A percentile compares a stretch with the other conserved stretches of the same genome.
Conservation (phyloP, 2,329 filamentous ascomycete species). For the Davidsoniella australis region DNA sequence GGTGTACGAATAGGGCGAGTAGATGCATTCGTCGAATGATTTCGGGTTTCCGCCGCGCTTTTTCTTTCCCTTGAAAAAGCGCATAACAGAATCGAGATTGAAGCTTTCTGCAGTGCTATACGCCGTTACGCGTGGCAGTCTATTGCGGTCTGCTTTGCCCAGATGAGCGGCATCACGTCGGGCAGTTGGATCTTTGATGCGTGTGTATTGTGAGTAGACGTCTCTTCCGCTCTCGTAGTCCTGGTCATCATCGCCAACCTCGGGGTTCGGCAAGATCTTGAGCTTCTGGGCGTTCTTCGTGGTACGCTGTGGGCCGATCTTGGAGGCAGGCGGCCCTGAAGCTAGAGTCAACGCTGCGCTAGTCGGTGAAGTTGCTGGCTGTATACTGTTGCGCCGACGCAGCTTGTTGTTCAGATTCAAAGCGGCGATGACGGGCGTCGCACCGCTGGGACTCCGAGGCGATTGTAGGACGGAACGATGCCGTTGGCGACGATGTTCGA, state of each 20-base stretch:
- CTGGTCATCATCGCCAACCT: constrained; percentile 54
- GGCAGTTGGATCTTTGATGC: constrained; percentile 92
- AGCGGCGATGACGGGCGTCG: constrained; percentile 50
- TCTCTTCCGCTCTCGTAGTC: constrained; percentile 89
- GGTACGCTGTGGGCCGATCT: constrained; percentile 86
- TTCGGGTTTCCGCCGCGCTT: constrained; percentile 75
- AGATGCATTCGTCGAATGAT: constrained; percentile 93
- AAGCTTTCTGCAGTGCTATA: constrained; percentile 93
- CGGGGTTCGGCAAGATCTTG: constrained; percentile 86
- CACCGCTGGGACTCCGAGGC: constrained; percentile 21
- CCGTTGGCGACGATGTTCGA: constrained; percentile 21
- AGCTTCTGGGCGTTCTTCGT: constrained; percentile 94
- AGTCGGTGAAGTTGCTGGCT: constrained; percentile 34
- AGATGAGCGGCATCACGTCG: constrained; percentile 79
- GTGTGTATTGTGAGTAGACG: constrained; percentile 93
- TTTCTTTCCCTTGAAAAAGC: constrained; percentile 71
- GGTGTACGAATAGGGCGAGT: constrained; percentile 77
- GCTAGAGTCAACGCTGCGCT: constrained; percentile 21
- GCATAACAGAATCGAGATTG: constrained; percentile 74
- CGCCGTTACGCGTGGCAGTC: constrained; percentile 78
- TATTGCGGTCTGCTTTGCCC: constrained; percentile 80
- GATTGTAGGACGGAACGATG: constrained; percentile 18
- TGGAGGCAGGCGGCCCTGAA: constrained; percentile 27
- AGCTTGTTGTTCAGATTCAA: constrained; percentile 61
- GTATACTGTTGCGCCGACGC: constrained; percentile 57